These are phyloP conservation scores for Dryas octopetala DNA, from an alignment of 306 rosid species.

Conservation along the genomic window DNA sequence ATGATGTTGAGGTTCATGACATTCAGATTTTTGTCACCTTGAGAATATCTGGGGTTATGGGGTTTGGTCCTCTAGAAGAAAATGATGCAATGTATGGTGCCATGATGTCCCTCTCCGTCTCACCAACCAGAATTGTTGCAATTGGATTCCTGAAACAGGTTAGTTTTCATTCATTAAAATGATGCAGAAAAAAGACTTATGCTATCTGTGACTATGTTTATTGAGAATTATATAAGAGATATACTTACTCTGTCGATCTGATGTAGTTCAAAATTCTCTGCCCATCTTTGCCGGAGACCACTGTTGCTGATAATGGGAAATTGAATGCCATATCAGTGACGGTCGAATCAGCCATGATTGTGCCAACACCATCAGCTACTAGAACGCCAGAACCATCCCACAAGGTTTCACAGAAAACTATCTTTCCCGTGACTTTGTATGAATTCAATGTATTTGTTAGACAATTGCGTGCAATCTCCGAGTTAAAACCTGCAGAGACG, in stretches of 20 bases:
- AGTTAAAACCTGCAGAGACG: constrained; percentile 26
- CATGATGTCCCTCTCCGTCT: constrained; percentile 24
- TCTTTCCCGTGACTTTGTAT: constrained; percentile 20
- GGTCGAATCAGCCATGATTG: constrained; percentile 23
- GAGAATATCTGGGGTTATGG: constrained; percentile 31
- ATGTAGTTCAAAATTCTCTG: constrained; percentile 28
- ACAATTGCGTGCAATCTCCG: constrained; percentile 20
- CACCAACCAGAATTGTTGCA: constrained; percentile 31
- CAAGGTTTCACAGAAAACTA: constrained; percentile 21
- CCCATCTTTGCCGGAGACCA: constrained; percentile 26
- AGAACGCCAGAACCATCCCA: constrained; percentile 21
- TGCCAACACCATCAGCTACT: constrained; percentile 24
- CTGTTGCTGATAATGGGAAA: constrained; percentile 25
- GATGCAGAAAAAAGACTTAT: neutral
- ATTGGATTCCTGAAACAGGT: constrained; percentile 23
- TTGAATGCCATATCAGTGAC: constrained; percentile 8
- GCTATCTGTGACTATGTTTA: neutral
- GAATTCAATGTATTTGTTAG: constrained; percentile 21
- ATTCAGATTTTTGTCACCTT: constrained; percentile 22
- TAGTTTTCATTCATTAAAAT: neutral
- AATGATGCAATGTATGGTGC: constrained; percentile 34
- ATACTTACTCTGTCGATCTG: constrained; percentile 20
- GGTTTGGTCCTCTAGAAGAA: constrained; percentile 40
- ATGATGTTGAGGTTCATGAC: neutral
- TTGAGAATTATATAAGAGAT: neutral